These are phyloP conservation scores for Nemania abortiva DNA, from an alignment of 2,329 filamentous ascomycete genomes.

Conservation along the genomic window DNA sequence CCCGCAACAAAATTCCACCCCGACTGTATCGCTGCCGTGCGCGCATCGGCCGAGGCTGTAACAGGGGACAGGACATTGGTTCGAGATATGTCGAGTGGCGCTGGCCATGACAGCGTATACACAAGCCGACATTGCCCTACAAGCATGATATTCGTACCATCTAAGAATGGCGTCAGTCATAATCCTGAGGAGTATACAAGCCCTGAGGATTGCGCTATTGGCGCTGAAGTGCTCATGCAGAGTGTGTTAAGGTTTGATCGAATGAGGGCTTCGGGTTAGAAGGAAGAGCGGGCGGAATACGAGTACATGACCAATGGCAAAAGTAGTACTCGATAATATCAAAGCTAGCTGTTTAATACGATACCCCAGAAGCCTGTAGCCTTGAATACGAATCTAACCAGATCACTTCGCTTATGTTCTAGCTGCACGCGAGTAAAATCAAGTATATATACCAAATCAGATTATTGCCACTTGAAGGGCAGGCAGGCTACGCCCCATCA, in stretches of 20 bases:
- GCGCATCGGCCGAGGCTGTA: slow-evolving; percentile 67
- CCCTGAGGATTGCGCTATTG: slow-evolving; percentile 67
- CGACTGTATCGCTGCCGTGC: slow-evolving; percentile 75
- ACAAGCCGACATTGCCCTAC: slow-evolving; percentile 70
- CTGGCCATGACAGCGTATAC: slow-evolving; percentile 67
- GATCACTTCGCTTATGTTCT: not conserved
- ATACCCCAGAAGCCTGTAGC: not conserved
- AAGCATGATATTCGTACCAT: slow-evolving; percentile 76
- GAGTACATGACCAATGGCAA: not conserved
- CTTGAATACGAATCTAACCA: not conserved
- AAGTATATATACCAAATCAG: not conserved
- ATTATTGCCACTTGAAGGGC: not conserved
- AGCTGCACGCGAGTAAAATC: not conserved
- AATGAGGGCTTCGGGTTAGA: slow-evolving; percentile 34
- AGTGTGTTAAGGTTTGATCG: slow-evolving; percentile 57
- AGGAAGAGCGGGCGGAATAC: not conserved
- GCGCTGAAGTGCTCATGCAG: slow-evolving; percentile 63
- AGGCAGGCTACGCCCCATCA: slow-evolving; percentile 52
- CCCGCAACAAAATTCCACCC: slow-evolving; percentile 74
- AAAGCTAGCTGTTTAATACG: not conserved
- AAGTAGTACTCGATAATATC: not conserved
- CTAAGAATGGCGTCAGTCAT: slow-evolving; percentile 72
- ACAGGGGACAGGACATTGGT: slow-evolving; percentile 62
- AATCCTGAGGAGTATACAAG: slow-evolving; percentile 73
- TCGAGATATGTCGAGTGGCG: slow-evolving; percentile 57